phyloP scores from a whole-genome alignment of 139 green algal species.

The Penium margaritaceum region DNA sequence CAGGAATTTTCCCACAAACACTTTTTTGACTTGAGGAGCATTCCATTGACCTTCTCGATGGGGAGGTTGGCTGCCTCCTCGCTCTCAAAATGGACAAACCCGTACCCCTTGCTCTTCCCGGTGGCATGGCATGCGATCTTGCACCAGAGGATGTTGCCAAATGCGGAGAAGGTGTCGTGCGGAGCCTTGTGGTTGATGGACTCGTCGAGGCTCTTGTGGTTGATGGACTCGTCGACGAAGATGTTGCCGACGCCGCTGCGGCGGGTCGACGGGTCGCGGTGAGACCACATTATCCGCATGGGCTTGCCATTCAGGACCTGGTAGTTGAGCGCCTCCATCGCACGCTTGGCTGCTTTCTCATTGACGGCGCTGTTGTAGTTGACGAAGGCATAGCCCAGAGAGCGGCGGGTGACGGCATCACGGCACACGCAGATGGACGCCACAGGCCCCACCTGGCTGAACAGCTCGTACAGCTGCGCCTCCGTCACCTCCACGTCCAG shows the following conservation, averaged over 20 bases:
- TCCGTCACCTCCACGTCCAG: slow-evolving; percentile 51
- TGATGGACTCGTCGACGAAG: slow-evolving; percentile 56
- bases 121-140: slow-evolving; percentile 47
- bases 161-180: slow-evolving; percentile 54
- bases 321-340: slow-evolving; percentile 85
- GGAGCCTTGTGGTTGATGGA: slow-evolving; percentile 57
- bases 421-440: slow-evolving; percentile 57
- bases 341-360: slow-evolving; percentile 55
- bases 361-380: slow-evolving; percentile 51
- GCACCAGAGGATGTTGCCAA: slow-evolving; percentile 53
- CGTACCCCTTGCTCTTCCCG: slow-evolving; percentile 52
- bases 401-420: slow-evolving; percentile 53
- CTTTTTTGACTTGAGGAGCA: slow-evolving; percentile 52
- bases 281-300: slow-evolving; percentile 56
- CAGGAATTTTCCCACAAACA: slow-evolving; percentile 52
- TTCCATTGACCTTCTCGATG: slow-evolving; percentile 61
- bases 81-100: slow-evolving; percentile 57
- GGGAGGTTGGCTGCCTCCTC: slow-evolving; percentile 51
- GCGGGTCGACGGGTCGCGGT: slow-evolving; percentile 47
- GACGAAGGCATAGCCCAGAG: slow-evolving; percentile 57
- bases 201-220: slow-evolving; percentile 57
- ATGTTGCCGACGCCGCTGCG: slow-evolving; percentile 56
- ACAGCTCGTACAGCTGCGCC: slow-evolving; percentile 57
- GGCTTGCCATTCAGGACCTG: slow-evolving; percentile 65
- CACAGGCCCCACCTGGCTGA: slow-evolving; percentile 51